Percentiles rank a stretch among this genome's conserved stretches.
These are phyloP conservation scores for Kwoniella dendrophila DNA, from an alignment of 768 basidiomycete genomes.

Conservation along the genomic window DNA sequence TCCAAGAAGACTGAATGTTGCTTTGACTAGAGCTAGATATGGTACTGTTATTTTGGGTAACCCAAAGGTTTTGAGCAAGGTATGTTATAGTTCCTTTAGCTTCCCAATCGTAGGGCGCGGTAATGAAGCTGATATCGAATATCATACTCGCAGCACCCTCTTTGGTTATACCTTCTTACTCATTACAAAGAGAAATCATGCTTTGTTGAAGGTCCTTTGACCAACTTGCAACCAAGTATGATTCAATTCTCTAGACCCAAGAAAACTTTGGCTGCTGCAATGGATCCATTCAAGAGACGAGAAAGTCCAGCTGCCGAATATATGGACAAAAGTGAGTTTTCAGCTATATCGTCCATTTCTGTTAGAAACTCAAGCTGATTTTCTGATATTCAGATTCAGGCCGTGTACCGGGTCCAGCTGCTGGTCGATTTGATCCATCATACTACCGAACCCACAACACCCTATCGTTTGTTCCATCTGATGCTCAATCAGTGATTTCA, in stretches of 20 bases:
- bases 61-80: conserved; percentile 98
- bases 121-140: background rate
- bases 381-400: conserved; percentile 5
- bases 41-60: conserved; percentile 99
- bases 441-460: conserved; percentile 96
- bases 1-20: conserved; percentile 92
- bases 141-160: conserved; percentile 70
- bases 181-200: conserved; percentile 96
- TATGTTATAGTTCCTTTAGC: conserved; percentile 52
- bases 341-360: too few relatives aligned
- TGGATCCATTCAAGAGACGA: conserved; percentile 91
- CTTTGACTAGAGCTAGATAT: conserved; percentile 95
- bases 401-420: conserved; percentile 71
- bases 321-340: conserved; percentile 54
- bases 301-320: conserved; percentile 89
- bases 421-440: conserved; percentile 90
- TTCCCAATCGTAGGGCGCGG: too few relatives aligned
- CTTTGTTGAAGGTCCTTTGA: conserved; percentile 94
- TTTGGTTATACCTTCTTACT: conserved; percentile 97
- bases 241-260: conserved; percentile 99
- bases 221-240: conserved; percentile 95
- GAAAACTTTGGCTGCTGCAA: conserved; percentile 79
- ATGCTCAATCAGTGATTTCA: conserved; percentile 91
- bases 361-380: background rate
- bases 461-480: conserved; percentile 74